Conservation (phyloP, 1,139 yeast genomes). For the Taphrina communis region DNA sequence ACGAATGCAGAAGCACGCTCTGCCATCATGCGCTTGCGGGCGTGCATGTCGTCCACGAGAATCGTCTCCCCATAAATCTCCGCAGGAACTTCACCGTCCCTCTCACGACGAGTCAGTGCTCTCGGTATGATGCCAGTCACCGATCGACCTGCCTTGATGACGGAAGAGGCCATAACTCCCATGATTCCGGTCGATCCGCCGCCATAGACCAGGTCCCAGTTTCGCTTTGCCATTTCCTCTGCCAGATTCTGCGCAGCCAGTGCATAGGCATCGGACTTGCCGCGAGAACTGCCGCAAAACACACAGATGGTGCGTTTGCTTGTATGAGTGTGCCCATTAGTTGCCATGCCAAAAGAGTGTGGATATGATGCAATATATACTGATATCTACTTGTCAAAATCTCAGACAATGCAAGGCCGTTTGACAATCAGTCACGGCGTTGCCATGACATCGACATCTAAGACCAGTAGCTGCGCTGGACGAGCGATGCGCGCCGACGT, state of each 20-base stretch:
- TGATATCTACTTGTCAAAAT: no score
- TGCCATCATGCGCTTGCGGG: conserved; percentile 86
- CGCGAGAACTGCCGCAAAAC: conserved; percentile 41
- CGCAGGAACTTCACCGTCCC: conserved; percentile 61
- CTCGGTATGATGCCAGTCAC: conserved; percentile 88
- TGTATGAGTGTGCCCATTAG: conserved; percentile 8
- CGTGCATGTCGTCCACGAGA: conserved; percentile 86
- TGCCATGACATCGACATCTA: no score
- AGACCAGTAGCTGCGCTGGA: no score
- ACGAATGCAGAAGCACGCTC: conserved; percentile 84
- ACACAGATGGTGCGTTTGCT: conserved; percentile 23
- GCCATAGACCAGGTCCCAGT: conserved; percentile 68
- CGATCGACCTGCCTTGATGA: conserved; percentile 65
- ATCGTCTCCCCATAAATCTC: conserved; percentile 80
- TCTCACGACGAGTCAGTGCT: conserved; percentile 77
- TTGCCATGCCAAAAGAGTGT: conserved; percentile 5
- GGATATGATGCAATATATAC: not conserved
- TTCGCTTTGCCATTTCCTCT: conserved; percentile 21
- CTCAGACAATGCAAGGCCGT: no score
- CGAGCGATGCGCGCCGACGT: no score
- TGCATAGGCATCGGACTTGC: conserved; percentile 34
- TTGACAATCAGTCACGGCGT: no score
- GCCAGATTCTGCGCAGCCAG: conserved; percentile 34
- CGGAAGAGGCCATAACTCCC: conserved; percentile 83
- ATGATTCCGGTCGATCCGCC: conserved; percentile 82